Evolutionary conservation across 2,329 filamentous ascomycete genomes (phyloP), one percentile per base, ranked within the genome.

Genomic region (Orbilia ellipsospora): DNA sequence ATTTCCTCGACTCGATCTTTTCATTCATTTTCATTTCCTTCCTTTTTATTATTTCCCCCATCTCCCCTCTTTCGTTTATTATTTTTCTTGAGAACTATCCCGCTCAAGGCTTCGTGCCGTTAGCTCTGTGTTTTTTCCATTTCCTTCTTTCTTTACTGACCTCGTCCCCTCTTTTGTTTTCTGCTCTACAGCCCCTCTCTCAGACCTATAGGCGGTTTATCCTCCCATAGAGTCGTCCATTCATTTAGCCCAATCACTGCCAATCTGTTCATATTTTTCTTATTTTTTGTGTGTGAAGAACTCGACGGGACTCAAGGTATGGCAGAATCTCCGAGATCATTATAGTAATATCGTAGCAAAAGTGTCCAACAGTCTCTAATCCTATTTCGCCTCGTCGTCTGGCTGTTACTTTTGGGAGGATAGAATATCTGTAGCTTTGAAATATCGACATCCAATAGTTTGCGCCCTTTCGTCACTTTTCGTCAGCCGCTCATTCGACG

Each of bases 161-260:
- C 3, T 84, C 84, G 28, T 82, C 83, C 61, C 82, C 84, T 50
- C 81, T 84, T 57, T 84, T 84, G n/a, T 82, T 74, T 74, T 68
- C 63, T 83, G 42, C 81, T 81, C 51, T 80, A 82, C 0, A 87
- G 82, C 52, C 83, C 82, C 20, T 83, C 86, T 36, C 31, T 2
- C 59, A 59, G 72, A 69, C 72, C 72, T 75, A 75, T 62, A 45
- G 62, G 62, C 57, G 51, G 40, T 59, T 87, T 1, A 85, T 36
- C 31, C 31, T 36, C 31, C 85, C 20, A 83, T 85, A 86, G 2
- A 79, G 81, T 12, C 82, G 26, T 82, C 81, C 1, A 82, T 81
- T 15, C 81, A 81, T 26, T 80, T 81, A 23, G 67, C 78, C 44
- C 83, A 82, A 18, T 60, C 50, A 2, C 44, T 83, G 83, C 84